Base-by-base conservation (phyloP, 1,284 basidiomycete species). In the Golubevia pallescens region DNA sequence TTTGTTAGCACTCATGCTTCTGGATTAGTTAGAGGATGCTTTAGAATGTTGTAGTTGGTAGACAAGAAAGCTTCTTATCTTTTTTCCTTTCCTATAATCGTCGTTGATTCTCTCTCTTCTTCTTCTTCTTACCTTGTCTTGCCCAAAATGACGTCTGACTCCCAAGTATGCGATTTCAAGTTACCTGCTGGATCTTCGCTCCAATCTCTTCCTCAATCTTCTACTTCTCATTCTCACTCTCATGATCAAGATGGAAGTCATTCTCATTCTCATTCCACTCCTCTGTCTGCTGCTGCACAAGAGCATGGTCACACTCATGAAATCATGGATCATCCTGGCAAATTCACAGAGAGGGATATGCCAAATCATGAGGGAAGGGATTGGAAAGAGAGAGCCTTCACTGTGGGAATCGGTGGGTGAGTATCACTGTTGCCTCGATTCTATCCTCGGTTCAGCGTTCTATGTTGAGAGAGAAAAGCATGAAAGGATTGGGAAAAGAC, bases 381-480 rank as follows among this genome's bases (percentile, higher is more conserved):
- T 87, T 99, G 95, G 86, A 89, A 91, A 62, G 95, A 98, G 87
- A 88, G 96, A 69, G 95, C 94, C 1, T 99, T 99, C 87, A 99
- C 96, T 0, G 88, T 99, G 65, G 96, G 96, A 2, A 98, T 98
- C 67, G 96, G 96, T 80, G 96, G 95, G 93, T 95, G 81, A 68
- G 90, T n/a, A n/a, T n/a, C n/a, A n/a, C n/a, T n/a, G n/a, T n/a
- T n/a, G n/a, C n/a, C n/a, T n/a, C n/a, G n/a, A n/a, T n/a, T n/a
- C n/a, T n/a, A n/a, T n/a, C n/a, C n/a, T n/a, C n/a, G n/a, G n/a
- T n/a, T n/a, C n/a, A n/a, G n/a, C n/a, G n/a, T n/a, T n/a, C n/a
- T n/a, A n/a, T n/a, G n/a, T n/a, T n/a, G n/a, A n/a, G n/a, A n/a
- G n/a, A n/a, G n/a, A n/a, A n/a, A n/a, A n/a, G n/a, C n/a, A n/a